phyloP scores from a whole-genome alignment of 768 basidiomycete genomes.

The Leccinum ochraceum region DNA sequence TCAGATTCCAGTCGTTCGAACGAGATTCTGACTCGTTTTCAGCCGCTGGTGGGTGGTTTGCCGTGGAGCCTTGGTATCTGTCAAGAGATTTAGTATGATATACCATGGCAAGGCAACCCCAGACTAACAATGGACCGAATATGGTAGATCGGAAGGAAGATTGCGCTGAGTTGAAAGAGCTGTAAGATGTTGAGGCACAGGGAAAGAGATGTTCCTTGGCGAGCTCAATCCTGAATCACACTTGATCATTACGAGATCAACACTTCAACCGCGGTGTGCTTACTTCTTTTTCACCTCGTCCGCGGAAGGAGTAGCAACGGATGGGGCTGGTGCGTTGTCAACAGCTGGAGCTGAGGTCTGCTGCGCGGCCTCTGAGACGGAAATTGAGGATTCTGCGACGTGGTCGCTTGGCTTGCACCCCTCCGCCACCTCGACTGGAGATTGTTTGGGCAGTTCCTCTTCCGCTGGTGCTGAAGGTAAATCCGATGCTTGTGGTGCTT shows the following conservation, averaged over 20 bases:
- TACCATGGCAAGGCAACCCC: constrained; percentile 1
- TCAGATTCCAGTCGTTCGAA: neutral
- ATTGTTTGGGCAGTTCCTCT: constrained; percentile 2
- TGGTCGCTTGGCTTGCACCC: constrained; percentile 4
- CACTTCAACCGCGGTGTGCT: neutral
- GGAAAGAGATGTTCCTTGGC: constrained; percentile 53
- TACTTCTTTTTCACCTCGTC: constrained; percentile 33
- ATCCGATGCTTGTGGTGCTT: constrained; percentile 10
- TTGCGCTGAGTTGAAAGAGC: constrained; percentile 21
- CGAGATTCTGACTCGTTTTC: constrained; percentile 24
- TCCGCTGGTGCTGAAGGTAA: neutral
- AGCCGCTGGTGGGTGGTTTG: neutral
- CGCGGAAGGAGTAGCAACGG: constrained; percentile 3
- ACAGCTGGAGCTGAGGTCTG: constrained; percentile 14
- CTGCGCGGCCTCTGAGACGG: constrained; percentile 2
- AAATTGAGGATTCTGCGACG: neutral
- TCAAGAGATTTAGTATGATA: constrained; percentile 5
- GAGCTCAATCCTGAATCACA: constrained; percentile 37
- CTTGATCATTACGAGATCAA: constrained; percentile 5
- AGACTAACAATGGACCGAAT: constrained; percentile 63
- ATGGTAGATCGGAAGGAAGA: constrained; percentile 58
- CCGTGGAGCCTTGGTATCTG: constrained; percentile 29
- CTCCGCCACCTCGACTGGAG: constrained; percentile 5
- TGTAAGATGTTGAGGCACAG: constrained; percentile 25
- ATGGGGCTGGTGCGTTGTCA: constrained; percentile 8